Base-by-base conservation (phyloP, 306 rosid genomes). In the Malus orientalis region DNA sequence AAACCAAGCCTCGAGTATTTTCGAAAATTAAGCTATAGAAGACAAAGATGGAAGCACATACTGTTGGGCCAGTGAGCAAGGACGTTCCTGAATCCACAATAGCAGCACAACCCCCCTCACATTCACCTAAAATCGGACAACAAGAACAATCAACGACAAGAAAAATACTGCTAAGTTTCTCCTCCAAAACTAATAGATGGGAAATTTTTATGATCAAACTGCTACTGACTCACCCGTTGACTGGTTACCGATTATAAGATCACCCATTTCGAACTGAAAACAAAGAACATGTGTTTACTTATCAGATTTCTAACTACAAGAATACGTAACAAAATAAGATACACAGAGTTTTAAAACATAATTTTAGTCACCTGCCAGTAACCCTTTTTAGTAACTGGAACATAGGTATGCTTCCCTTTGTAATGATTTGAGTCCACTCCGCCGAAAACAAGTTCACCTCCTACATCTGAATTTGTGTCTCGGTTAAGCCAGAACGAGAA, bases 401-500 rank as follows among this genome's bases (percentile, higher is more conserved):
- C 93, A 78, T 89, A 93, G 68, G 89, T 88, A 71, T 93, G 97
- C 14, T 78, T 81, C 81, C 98, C 98, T 80, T 84, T 86, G 65
- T 77, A 93, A 79, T 93, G 98, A 30, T 84, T 85, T 12, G 82
- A 76, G 83, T 93, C 95, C 64, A 80, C 85, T 63, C 97, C 97
- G 15, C 97, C 98, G 20, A 93, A 88, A 75, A 93, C 84, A 77
- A 93, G 72, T 77, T 93, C 98, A 42, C 98, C 98, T 8, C 98
- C 98, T 44, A 76, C 75, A 65, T 80, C 61, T 1, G 84, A 86
- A 2, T 75, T 67, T 19, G 80, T 88, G 82, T 86, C 91, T 55
- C 97, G 87, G 58, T 84, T 91, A 67, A 93, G 91, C 98, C 98
- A 93, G 80, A 93, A 93, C 44, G 97, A 93, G 90, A 93, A 93